These are phyloP conservation scores for Pichia californica DNA, from an alignment of 805 yeast species.

Conservation along the genomic window DNA sequence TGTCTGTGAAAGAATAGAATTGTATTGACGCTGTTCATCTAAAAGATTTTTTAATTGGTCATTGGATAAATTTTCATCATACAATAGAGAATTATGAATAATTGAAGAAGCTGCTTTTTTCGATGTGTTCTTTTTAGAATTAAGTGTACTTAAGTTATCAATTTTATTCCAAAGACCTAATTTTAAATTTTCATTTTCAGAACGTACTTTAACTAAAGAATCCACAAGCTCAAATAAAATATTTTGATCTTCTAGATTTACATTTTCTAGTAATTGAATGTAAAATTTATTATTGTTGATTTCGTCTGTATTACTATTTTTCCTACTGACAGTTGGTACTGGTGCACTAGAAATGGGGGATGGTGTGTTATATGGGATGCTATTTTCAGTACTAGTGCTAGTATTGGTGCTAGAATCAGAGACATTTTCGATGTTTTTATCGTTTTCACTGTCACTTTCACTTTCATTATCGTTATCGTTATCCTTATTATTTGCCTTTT, in stretches of 20 bases:
- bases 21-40: conserved; percentile 1
- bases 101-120: neutral
- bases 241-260: conserved; percentile 17
- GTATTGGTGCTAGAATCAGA: too few species aligned
- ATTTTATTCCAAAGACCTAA: conserved; percentile 23
- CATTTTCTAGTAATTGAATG: conserved; percentile 6
- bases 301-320: neutral
- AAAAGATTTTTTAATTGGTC: neutral
- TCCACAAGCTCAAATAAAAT: conserved; percentile 20
- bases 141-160: conserved; percentile 2
- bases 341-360: too few species aligned
- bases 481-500: too few species aligned
- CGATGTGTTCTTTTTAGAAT: neutral
- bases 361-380: too few species aligned
- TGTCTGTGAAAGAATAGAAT: neutral
- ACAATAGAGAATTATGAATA: conserved; percentile 1
- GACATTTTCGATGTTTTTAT: too few species aligned
- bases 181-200: conserved; percentile 19
- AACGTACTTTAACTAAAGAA: conserved; percentile 16
- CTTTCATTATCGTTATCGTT: neutral
- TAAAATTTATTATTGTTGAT: neutral
- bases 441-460: too few species aligned
- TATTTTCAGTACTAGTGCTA: too few species aligned
- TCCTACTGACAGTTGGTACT: too few species aligned
- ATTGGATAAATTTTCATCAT: conserved; percentile 1